These are phyloP conservation scores for Pythium sp. DNA, from an alignment of 352 stramenopile genomes.

Conservation along the genomic window DNA sequence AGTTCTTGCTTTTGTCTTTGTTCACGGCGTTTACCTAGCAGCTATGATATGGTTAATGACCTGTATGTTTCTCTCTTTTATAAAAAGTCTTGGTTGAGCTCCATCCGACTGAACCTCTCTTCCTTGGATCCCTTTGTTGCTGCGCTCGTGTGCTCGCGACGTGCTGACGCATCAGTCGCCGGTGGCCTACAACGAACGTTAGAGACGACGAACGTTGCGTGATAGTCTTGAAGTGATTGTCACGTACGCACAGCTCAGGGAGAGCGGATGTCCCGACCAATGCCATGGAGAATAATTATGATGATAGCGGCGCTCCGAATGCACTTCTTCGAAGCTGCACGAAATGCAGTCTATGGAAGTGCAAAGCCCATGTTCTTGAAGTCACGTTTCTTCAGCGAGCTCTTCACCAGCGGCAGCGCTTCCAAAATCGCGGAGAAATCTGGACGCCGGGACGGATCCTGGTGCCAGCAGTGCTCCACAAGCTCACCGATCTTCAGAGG, in stretches of 20 bases:
- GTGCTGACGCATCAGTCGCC: not conserved
- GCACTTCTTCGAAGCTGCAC: slow-evolving; percentile 6
- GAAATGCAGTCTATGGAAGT: slow-evolving; percentile 26
- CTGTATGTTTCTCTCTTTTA: slow-evolving; percentile 2
- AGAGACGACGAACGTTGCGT: not conserved
- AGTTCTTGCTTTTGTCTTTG: slow-evolving; percentile 5
- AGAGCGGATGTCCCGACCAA: slow-evolving; percentile 3
- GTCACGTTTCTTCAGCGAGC: slow-evolving; percentile 81
- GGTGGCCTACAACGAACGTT: not conserved
- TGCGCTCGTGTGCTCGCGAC: not conserved
- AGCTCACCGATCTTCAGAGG: slow-evolving; percentile 79
- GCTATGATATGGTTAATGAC: slow-evolving; percentile 4
- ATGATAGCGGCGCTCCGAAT: slow-evolving; percentile 3
- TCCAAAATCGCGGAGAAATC: slow-evolving; percentile 79
- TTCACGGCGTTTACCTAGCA: slow-evolving; percentile 10
- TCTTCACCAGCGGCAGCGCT: slow-evolving; percentile 73
- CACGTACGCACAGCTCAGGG: slow-evolving; percentile 1
- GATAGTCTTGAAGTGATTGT: not conserved
- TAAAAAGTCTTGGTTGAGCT: slow-evolving; percentile 4
- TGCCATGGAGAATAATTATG: slow-evolving; percentile 16
- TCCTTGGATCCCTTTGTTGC: not conserved
- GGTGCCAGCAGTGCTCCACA: slow-evolving; percentile 83
- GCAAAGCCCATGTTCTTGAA: slow-evolving; percentile 83
- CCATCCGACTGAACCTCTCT: not conserved
- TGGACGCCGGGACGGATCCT: slow-evolving; percentile 67